Percentiles rank a stretch among this genome's conserved stretches.
Evolutionary conservation across 2,329 filamentous ascomycete species (phyloP).

Genomic region (Fusarium brevicatenulatum): DNA sequence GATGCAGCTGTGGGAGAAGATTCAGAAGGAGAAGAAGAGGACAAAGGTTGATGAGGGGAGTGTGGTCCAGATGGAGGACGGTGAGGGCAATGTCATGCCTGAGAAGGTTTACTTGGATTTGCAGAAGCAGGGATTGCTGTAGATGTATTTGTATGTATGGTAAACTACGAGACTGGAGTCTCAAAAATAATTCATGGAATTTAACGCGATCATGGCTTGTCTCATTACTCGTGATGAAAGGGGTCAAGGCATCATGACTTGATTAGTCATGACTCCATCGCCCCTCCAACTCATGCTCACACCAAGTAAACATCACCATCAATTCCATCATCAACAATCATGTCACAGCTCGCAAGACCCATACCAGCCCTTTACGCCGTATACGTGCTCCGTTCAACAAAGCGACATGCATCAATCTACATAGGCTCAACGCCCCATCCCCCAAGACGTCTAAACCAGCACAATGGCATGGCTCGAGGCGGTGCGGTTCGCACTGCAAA

Average conservation of each 20-base stretch:
- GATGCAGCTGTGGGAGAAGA: conserved; percentile 89
- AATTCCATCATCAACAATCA: conserved; percentile 40
- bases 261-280: conserved; percentile 41
- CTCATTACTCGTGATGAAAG: neutral
- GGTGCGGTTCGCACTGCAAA: conserved; percentile 82
- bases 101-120: conserved; percentile 98
- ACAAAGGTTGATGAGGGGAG: conserved; percentile 80
- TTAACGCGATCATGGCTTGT: neutral
- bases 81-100: conserved; percentile 97
- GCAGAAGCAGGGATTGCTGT: conserved; percentile 89
- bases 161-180: neutral
- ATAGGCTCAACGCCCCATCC: conserved; percentile 94
- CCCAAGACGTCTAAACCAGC: conserved; percentile 83
- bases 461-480: conserved; percentile 86
- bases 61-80: conserved; percentile 98
- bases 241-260: conserved; percentile 16
- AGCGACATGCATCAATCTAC: conserved; percentile 78
- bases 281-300: conserved; percentile 37
- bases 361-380: conserved; percentile 94
- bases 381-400: conserved; percentile 88
- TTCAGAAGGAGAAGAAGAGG: conserved; percentile 85
- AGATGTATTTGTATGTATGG: conserved; percentile 40
- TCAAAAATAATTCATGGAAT: neutral
- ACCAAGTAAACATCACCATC: conserved; percentile 28
- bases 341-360: conserved; percentile 59